Percentiles rank a stretch among this genome's conserved stretches.
Evolutionary conservation across 2,329 filamentous ascomycete species (phyloP).

Genomic region (Rosellinia necatrix): DNA sequence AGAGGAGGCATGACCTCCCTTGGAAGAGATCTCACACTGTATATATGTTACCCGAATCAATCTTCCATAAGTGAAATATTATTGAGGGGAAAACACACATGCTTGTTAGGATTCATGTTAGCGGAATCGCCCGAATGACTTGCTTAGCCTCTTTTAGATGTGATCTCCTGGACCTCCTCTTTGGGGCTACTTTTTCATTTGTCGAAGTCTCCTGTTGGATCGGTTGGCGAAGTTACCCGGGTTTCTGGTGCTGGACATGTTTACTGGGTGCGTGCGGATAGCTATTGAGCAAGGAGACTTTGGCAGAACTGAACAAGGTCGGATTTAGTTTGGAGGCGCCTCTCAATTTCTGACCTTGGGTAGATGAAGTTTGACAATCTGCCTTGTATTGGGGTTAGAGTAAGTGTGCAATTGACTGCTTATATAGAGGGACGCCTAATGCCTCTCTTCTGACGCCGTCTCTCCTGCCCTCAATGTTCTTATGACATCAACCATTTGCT

Average conservation of each 20-base stretch:
- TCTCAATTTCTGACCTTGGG: too few species aligned
- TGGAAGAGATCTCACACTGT: conserved; percentile 19
- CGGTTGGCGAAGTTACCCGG: conserved; percentile 26
- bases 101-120: conserved; percentile 20
- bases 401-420: too few species aligned
- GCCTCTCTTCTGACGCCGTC: too few species aligned
- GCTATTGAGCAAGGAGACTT: too few species aligned
- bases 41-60: neutral
- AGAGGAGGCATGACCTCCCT: conserved; percentile 19
- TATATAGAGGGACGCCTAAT: too few species aligned
- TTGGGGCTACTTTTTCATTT: conserved; percentile 14
- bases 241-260: conserved; percentile 9
- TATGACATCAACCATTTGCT: too few species aligned
- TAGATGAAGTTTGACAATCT: too few species aligned
- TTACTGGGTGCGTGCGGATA: neutral
- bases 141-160: conserved; percentile 16
- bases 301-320: too few species aligned
- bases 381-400: too few species aligned
- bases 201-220: neutral
- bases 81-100: neutral
- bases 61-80: too few species aligned
- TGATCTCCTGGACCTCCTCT: conserved; percentile 23
- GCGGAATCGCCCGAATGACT: conserved; percentile 15
- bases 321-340: too few species aligned
- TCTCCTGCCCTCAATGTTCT: too few species aligned